phyloP scores from a whole-genome alignment of 805 yeast genomes.

The Candida maesae region DNA sequence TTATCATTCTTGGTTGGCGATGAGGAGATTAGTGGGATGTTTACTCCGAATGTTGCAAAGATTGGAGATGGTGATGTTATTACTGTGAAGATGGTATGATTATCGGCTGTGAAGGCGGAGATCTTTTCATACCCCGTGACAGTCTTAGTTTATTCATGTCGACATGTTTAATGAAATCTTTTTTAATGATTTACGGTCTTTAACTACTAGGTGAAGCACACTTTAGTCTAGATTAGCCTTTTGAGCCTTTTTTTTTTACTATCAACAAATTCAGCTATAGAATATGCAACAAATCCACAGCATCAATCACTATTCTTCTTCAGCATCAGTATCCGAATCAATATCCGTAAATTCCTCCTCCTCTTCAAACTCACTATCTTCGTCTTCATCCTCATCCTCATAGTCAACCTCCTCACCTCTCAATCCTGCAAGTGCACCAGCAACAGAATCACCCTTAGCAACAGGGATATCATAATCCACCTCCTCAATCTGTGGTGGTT shows the following conservation, averaged over 20 bases:
- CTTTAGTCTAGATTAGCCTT: too few relatives aligned
- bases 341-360: conserved; percentile 45
- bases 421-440: conserved; percentile 69
- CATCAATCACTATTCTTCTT: conserved; percentile 36
- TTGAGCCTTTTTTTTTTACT: too few relatives aligned
- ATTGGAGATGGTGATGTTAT: too few relatives aligned
- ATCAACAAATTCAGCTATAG: neutral
- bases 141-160: too few relatives aligned
- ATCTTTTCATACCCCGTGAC: too few relatives aligned
- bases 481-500: conserved; percentile 45
- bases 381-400: conserved; percentile 36
- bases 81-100: too few relatives aligned
- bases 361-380: conserved; percentile 43
- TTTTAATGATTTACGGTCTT: too few relatives aligned
- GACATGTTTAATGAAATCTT: too few relatives aligned
- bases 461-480: conserved; percentile 58
- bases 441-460: conserved; percentile 71
- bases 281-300: neutral
- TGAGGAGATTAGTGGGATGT: neutral
- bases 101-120: too few relatives aligned
- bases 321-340: conserved; percentile 64
- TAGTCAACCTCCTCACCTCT: conserved; percentile 57
- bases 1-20: neutral
- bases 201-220: too few relatives aligned
- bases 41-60: neutral